Percentiles rank a stretch among this genome's conserved stretches.
Evolutionary conservation across 2,329 filamentous ascomycete species (phyloP).

Genomic region (Thielaviopsis populi): DNA sequence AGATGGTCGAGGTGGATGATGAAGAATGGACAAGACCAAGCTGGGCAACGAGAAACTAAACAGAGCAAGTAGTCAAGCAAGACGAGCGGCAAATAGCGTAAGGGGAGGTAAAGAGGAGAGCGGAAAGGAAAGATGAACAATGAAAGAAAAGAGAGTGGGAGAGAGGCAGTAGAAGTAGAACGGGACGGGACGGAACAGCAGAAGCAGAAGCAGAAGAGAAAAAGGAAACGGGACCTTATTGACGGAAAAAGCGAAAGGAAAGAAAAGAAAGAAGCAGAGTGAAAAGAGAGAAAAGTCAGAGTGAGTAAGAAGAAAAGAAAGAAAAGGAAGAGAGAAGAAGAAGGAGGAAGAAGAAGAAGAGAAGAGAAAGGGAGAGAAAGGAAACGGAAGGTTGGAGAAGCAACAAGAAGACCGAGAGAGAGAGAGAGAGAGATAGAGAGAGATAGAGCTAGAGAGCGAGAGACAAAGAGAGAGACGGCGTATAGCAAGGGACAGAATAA

Average conservation of each 20-base stretch:
- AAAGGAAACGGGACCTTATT: slow-evolving; percentile 14
- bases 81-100: slow-evolving; percentile 19
- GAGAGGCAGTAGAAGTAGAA: slow-evolving; percentile 21
- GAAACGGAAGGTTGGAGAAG: slow-evolving; percentile 19
- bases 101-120: slow-evolving; percentile 19
- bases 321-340: slow-evolving; percentile 1
- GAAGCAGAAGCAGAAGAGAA: slow-evolving; percentile 13
- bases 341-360: slow-evolving; percentile 20
- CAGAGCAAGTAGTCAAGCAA: slow-evolving; percentile 20
- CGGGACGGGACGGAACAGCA: background rate
- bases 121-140: slow-evolving; percentile 17
- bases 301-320: slow-evolving; percentile 22
- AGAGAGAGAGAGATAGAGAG: too few species aligned
- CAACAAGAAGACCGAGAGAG: slow-evolving; percentile 19
- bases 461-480: slow-evolving; percentile 17
- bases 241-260: slow-evolving; percentile 19
- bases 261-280: background rate
- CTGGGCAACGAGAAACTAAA: slow-evolving; percentile 3
- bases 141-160: slow-evolving; percentile 17
- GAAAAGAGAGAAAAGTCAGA: background rate
- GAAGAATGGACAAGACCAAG: slow-evolving; percentile 16
- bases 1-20: slow-evolving; percentile 18
- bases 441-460: too few species aligned
- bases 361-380: slow-evolving; percentile 15
- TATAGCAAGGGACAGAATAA: slow-evolving; percentile 18